A percentile compares a stretch with the other conserved stretches of the same genome.
These are phyloP conservation scores for Penicillium sp. DNA, from an alignment of 2,329 filamentous ascomycete genomes.

Conservation along the genomic window DNA sequence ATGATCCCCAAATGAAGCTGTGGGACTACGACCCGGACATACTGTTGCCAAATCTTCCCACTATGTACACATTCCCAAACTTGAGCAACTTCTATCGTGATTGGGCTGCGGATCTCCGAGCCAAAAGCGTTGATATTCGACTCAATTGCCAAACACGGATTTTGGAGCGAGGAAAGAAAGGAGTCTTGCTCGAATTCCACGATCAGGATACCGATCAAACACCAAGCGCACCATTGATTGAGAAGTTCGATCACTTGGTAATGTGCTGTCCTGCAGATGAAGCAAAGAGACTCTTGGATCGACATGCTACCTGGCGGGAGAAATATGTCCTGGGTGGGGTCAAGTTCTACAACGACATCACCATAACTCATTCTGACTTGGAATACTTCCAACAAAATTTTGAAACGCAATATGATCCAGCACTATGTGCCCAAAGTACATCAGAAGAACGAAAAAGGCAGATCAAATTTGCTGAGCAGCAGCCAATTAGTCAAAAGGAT, in stretches of 20 bases:
- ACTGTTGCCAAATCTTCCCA: conserved; percentile 55
- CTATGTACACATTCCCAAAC: conserved; percentile 62
- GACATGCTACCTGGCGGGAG: conserved; percentile 59
- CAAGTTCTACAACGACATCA: conserved; percentile 63
- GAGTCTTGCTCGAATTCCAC: conserved; percentile 47
- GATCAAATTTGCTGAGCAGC: conserved; percentile 48
- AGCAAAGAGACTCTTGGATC: conserved; percentile 54
- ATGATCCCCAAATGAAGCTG: conserved; percentile 59
- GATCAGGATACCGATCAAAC: conserved; percentile 9
- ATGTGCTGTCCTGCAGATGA: conserved; percentile 58
- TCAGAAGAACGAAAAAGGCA: conserved; percentile 48
- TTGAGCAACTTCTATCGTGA: conserved; percentile 57
- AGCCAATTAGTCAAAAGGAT: conserved; percentile 31
- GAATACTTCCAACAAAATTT: conserved; percentile 60
- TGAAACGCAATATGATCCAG: conserved; percentile 53
- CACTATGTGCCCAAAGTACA: conserved; percentile 50
- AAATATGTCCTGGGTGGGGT: conserved; percentile 68
- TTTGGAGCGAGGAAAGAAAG: conserved; percentile 50
- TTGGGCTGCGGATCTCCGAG: conserved; percentile 54
- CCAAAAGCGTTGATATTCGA: conserved; percentile 56
- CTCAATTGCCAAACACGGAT: conserved; percentile 42
- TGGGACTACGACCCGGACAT: conserved; percentile 60
- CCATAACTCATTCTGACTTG: conserved; percentile 59
- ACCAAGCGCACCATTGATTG: conserved; percentile 33
- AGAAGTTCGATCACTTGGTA: conserved; percentile 59